Base-by-base conservation (phyloP, 352 stramenopile genomes). In the Phytophthora pini region DNA sequence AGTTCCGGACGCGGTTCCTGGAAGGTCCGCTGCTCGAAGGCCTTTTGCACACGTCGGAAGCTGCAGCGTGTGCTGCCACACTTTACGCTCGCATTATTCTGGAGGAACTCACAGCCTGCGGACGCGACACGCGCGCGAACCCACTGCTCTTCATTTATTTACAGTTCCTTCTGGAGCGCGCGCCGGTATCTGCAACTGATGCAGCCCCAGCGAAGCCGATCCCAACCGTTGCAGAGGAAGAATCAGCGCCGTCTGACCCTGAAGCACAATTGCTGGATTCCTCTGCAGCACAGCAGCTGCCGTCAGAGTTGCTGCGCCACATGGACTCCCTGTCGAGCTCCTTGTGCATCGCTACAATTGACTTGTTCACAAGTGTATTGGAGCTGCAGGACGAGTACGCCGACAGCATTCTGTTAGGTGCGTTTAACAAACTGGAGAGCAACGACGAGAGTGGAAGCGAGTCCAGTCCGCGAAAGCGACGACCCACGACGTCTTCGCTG, bases 321-420 rank as follows among this genome's bases (percentile, higher is more conserved):
- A 92, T 94, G 71, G 79, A 92, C 64, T 92, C 86, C 10, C 71
- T 94, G 13, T 94, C 86, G 1, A 88, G 75, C 26, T 91, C 85
- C 24, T 58, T 94, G 46, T 94, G 84, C 46, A 88, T 96, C 43
- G 82, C 81, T 22, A 92, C 88, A 3, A 93, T 96, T 36, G 86
- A 96, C 27, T 70, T 96, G 50, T 94, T 94, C 50, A 89, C 82
- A 5, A 82, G 74, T 29, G 49, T 96, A 4, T 59, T 96, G 20
- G 80, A 89, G 34, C 59, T 96, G 13, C 74, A 92, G 57, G 80
- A 93, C 32, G 68, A 81, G 2, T 77, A 77, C 12, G 76, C 88
- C 2, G 88, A 96, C 48, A 58, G 50, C n/a, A 58, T 74, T 27
- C 57, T 96, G 6, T 58, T 94, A 2, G 84, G 62, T 1, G 2